Conservation (phyloP, 2,329 filamentous ascomycete genomes). For the Cadophora luteo-olivacea region DNA sequence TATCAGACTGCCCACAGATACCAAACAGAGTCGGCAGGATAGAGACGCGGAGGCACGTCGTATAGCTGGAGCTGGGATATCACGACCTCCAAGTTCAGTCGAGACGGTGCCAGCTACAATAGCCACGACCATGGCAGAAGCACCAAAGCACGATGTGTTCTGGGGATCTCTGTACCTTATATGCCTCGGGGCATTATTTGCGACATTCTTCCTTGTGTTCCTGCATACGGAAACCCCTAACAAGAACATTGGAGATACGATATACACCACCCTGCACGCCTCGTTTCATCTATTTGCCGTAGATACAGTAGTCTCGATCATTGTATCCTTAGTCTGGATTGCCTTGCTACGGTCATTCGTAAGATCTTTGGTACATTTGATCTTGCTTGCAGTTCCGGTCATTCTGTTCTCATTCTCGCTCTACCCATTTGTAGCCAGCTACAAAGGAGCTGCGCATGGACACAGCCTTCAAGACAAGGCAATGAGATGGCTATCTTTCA, state of each 20-base stretch:
- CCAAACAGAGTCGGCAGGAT: slow-evolving; percentile 30
- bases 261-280: slow-evolving; percentile 86
- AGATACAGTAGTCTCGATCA: slow-evolving; percentile 87
- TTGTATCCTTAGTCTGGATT: slow-evolving; percentile 91
- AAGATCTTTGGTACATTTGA: slow-evolving; percentile 78
- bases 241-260: slow-evolving; percentile 84
- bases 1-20: slow-evolving; percentile 41
- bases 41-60: slow-evolving; percentile 37
- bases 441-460: slow-evolving; percentile 78
- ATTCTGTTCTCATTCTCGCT: slow-evolving; percentile 89
- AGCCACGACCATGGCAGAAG: slow-evolving; percentile 66
- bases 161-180: slow-evolving; percentile 93
- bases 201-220: slow-evolving; percentile 88
- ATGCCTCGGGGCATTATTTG: slow-evolving; percentile 80
- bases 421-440: slow-evolving; percentile 90
- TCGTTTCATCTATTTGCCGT: slow-evolving; percentile 90
- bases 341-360: slow-evolving; percentile 88
- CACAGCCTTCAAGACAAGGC: slow-evolving; percentile 80
- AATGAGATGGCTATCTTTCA: slow-evolving; percentile 85
- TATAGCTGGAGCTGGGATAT: slow-evolving; percentile 28
- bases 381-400: slow-evolving; percentile 83
- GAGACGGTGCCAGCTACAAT: slow-evolving; percentile 61
- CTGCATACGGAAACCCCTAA: slow-evolving; percentile 80
- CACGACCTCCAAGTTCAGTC: slow-evolving; percentile 41
- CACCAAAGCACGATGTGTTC: slow-evolving; percentile 85